These are phyloP conservation scores for Mucor sp. DNA, from an alignment of 371 early-diverging fungal species.

Conservation along the genomic window DNA sequence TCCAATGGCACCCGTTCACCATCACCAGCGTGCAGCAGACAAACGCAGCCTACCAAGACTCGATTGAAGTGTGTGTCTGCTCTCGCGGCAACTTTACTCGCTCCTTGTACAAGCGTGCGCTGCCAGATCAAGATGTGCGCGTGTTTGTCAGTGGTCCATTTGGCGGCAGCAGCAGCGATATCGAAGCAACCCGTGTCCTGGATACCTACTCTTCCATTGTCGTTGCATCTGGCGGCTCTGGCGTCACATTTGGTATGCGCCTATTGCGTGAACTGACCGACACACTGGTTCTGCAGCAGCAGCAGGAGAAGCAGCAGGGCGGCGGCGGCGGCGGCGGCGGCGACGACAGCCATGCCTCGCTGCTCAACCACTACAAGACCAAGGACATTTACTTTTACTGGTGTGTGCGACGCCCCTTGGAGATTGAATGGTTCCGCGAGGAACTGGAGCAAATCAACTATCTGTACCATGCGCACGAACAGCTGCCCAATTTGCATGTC, in stretches of 20 bases:
- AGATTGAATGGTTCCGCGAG: constrained; percentile 54
- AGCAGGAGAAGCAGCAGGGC: too few relatives aligned
- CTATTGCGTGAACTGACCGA: constrained; percentile 48
- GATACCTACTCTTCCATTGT: constrained; percentile 31
- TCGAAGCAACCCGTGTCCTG: constrained; percentile 25
- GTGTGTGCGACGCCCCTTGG: constrained; percentile 39
- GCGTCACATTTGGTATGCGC: constrained; percentile 56
- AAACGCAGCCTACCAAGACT: constrained; percentile 9
- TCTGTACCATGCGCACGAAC: background rate
- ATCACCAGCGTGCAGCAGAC: constrained; percentile 40
- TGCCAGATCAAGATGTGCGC: constrained; percentile 34
- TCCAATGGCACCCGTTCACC: constrained; percentile 69
- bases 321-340: too few relatives aligned
- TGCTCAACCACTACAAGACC: constrained; percentile 14
- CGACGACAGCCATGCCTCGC: background rate
- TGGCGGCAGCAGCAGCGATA: constrained; percentile 7
- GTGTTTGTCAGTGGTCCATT: constrained; percentile 59
- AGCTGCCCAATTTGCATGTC: constrained; percentile 19
- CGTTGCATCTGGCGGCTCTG: constrained; percentile 57
- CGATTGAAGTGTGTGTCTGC: constrained; percentile 44
- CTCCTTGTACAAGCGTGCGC: constrained; percentile 36
- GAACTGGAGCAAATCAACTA: constrained; percentile 44
- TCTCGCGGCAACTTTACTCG: constrained; percentile 62
- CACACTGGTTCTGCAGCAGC: constrained; percentile 7
- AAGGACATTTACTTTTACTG: constrained; percentile 37